phyloP scores from a whole-genome alignment of 2,329 filamentous ascomycete species.

The Penicillium polonicum region DNA sequence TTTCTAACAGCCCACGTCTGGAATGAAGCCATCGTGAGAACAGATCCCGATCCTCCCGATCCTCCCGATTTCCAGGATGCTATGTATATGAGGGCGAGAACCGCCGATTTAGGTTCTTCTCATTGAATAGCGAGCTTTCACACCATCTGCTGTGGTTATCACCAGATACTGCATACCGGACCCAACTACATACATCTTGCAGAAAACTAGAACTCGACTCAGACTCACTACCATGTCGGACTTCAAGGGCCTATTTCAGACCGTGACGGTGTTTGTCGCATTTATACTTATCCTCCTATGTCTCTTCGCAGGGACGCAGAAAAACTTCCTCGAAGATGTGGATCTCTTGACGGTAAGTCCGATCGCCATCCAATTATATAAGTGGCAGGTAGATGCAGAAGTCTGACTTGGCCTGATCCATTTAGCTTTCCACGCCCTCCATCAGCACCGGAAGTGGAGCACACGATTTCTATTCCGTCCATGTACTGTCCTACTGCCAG shows the following conservation, averaged over 20 bases:
- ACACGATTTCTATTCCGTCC: constrained; percentile 61
- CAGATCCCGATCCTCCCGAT: background rate
- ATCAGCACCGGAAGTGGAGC: constrained; percentile 53
- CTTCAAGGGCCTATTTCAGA: constrained; percentile 45
- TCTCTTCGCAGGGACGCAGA: constrained; percentile 60
- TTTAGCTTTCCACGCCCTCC: constrained; percentile 37
- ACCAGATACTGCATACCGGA: background rate
- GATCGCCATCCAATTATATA: background rate
- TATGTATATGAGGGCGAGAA: constrained; percentile 15
- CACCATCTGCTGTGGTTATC: background rate
- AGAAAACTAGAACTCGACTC: background rate
- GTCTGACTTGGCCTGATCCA: constrained; percentile 34
- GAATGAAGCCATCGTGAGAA: constrained; percentile 20
- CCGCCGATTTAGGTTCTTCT: background rate
- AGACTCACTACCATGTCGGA: constrained; percentile 14
- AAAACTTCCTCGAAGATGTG: constrained; percentile 56
- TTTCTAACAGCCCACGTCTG: constrained; percentile 16
- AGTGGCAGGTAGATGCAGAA: background rate
- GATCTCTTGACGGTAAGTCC: constrained; percentile 55
- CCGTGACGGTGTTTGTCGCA: constrained; percentile 52
- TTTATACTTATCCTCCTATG: constrained; percentile 60
- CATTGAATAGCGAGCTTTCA: background rate
- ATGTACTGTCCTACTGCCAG: constrained; percentile 61
- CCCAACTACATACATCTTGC: background rate
- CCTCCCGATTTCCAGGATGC: background rate